Base-by-base conservation (phyloP, 805 yeast species). In the Kuraishia molischiana region DNA sequence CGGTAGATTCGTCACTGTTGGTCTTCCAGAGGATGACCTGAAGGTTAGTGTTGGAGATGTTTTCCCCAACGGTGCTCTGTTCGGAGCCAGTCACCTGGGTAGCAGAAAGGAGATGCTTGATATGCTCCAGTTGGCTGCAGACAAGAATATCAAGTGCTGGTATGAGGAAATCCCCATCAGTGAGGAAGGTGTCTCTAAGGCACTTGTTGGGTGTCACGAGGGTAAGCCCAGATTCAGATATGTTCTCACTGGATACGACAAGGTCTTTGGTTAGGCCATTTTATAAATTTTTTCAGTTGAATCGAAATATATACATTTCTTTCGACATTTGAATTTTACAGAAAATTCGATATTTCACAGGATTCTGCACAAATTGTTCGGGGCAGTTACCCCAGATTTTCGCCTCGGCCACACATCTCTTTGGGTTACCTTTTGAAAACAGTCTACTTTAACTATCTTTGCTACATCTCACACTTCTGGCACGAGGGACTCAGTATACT, bases 171-270 rank as follows among this genome's bases (percentile, higher is more conserved):
- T 80, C 36, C 72, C 74, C 20, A 66, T 79, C 45, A 57, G 62
- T 38, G 77, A 65, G 45, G 71, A 59, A 33, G 72, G 71, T 48
- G 74, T 75, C 36, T 62, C 67, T 28, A 61, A 67, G 46, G 84
- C 77, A 3, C 66, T 79, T 53, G 66, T 67, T 32, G 71, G 74
- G 52, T 64, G 74, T 39, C 66, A 69, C 40, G 43, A 57, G 17
- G 76, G 79, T 50, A 77, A 77, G 43, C 77, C 76, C 34, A 70
- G 72, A 47, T 79, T 77, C 55, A 70, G 86, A 64, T 75, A 73
- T 49, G 78, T 79, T 8, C 61, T 80, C 44, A 68, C 72, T 39
- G 74, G 72, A 17, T 77, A 61, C 55, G 73, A 74, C 48, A 61
- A 70, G 50, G 69, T 61, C 3, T 70, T 70, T 28, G 13, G 31